Evolutionary conservation across 148 eudicot genomes (phyloP), one percentile per base, ranked within the genome.

Genomic region (Polygonum maritimum): DNA sequence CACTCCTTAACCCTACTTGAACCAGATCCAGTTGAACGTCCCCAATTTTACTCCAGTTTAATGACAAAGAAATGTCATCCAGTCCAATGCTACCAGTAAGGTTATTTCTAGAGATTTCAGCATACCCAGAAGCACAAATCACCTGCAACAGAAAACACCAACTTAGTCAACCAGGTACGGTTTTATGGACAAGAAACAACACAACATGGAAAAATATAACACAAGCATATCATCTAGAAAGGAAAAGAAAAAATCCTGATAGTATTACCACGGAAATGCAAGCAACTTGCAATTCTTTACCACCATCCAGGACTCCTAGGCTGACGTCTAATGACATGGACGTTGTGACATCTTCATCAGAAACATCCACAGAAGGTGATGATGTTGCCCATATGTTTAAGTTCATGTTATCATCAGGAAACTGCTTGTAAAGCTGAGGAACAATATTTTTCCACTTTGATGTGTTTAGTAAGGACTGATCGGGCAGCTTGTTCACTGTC

Each of bases 21-120:
- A 94, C 74, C 36, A 83, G 82, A 79, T 76, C 69, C 80, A 94
- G 77, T 63, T 84, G 88, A 58, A 92, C 69, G 52, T 81, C 79
- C 36, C 95, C 98, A 76, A 94, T 79, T 69, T 85, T 81, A 80
- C 97, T 94, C 98, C 98, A 94, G 77, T 90, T 88, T 54, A 84
- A 83, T 67, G 88, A 82, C 82, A 90, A 81, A 35, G 84, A 77
- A 75, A 94, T 82, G 67, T 85, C 81, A 48, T 83, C 85, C 77
- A 94, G 82, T 51, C 78, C 77, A 69, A 89, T 76, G 48, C 79
- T 82, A 4, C 95, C 98, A 33, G 90, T 79, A n/a, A 94, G 74
- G 69, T 82, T 82, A 77, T 90, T 87, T 76, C 87, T 71, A 0
- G 91, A 86, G 71, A 94, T 82, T 80, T 85, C 87, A 48, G 91